These are phyloP conservation scores for Scutellaria baicalensis DNA, from an alignment of 257 asterid species.

Conservation along the genomic window DNA sequence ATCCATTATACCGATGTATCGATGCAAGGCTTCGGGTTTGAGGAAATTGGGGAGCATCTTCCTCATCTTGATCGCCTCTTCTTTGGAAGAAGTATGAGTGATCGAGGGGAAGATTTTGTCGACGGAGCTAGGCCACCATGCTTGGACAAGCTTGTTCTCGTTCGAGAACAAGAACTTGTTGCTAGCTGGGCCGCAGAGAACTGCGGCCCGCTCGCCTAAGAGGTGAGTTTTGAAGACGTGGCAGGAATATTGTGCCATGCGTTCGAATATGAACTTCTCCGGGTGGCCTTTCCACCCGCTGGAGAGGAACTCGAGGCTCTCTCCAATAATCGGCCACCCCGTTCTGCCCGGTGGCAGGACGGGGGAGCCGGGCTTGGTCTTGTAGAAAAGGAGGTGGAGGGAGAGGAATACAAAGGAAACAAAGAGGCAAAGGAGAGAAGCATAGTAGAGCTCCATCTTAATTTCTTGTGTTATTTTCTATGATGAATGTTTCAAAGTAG, in stretches of 20 bases:
- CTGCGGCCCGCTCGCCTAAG: constrained; percentile 37
- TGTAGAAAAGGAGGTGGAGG: neutral
- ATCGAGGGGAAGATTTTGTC: constrained; percentile 45
- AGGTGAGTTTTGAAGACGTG: constrained; percentile 43
- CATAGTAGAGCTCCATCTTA: neutral
- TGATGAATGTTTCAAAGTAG: no score
- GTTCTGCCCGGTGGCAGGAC: constrained; percentile 26
- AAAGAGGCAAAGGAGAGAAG: neutral
- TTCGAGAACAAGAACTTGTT: constrained; percentile 53
- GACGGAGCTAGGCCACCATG: constrained; percentile 50
- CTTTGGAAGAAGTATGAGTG: constrained; percentile 32
- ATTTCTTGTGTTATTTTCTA: no score
- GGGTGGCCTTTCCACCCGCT: constrained; percentile 41
- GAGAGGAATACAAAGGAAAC: neutral
- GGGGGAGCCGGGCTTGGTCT: neutral
- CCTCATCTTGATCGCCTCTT: constrained; percentile 42
- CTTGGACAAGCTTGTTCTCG: constrained; percentile 54
- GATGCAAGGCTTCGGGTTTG: constrained; percentile 51
- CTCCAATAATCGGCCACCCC: constrained; percentile 57
- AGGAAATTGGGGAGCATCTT: constrained; percentile 50
- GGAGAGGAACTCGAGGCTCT: constrained; percentile 37
- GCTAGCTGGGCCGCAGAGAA: constrained; percentile 43
- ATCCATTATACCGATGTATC: constrained; percentile 60
- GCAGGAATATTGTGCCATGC: constrained; percentile 40
- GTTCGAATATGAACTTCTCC: constrained; percentile 37